Percentiles rank a stretch among this genome's conserved stretches.
phyloP scores from a whole-genome alignment of 2,329 filamentous ascomycete species.

The Lecanicillium sp. region DNA sequence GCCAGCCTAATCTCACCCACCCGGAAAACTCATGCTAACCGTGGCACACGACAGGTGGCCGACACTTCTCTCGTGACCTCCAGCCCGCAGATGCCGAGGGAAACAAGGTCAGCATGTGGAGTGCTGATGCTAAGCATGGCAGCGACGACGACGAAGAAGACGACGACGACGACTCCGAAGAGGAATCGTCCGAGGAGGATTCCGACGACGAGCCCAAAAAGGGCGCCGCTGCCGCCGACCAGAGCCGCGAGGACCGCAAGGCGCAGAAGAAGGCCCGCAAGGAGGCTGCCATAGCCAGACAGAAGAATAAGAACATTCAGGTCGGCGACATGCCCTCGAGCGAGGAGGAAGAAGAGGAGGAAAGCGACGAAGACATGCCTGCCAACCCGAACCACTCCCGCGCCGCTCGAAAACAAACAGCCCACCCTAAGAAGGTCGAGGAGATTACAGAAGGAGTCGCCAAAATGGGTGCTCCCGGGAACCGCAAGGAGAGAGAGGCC shows the following conservation, averaged over 20 bases:
- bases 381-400: conserved; percentile 90
- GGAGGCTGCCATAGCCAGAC: conserved; percentile 73
- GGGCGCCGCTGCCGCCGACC: conserved; percentile 37
- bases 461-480: conserved; percentile 39
- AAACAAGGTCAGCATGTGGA: conserved; percentile 85
- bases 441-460: conserved; percentile 47
- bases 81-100: conserved; percentile 83
- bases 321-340: conserved; percentile 80
- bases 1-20: background rate
- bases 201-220: conserved; percentile 40
- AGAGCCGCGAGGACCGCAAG: conserved; percentile 71
- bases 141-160: conserved; percentile 40
- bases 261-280: conserved; percentile 85
- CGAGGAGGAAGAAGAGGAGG: conserved; percentile 49
- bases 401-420: conserved; percentile 53
- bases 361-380: conserved; percentile 56
- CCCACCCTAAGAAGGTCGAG: conserved; percentile 32
- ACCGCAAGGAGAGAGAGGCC: conserved; percentile 58
- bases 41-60: conserved; percentile 58
- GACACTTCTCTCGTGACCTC: conserved; percentile 89
- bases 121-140: conserved; percentile 42
- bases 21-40: conserved; percentile 13
- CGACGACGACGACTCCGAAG: conserved; percentile 41
- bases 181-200: conserved; percentile 44
- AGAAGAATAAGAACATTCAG: conserved; percentile 62